Evolutionary conservation across 2,329 filamentous ascomycete species (phyloP).

Genomic region (Geoglossum cookeanum): DNA sequence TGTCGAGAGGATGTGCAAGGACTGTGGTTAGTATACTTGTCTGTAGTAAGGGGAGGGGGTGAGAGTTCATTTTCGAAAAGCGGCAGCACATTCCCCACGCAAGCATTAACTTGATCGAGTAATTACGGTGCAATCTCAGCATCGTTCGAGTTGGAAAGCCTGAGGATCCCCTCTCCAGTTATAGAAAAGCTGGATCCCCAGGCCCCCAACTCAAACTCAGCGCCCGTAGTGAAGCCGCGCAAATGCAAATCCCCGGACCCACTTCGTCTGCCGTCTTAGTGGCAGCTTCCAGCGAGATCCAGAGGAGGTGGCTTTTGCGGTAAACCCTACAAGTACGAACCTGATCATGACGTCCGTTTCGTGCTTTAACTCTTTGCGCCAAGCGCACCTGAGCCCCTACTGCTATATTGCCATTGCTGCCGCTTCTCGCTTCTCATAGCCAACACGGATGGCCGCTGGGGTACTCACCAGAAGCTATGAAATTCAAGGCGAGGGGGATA

Average conservation of each 20-base stretch:
- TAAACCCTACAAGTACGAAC: conserved; percentile 19
- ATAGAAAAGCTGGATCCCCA: conserved; percentile 32
- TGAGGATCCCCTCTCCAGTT: not conserved
- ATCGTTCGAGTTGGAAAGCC: conserved; percentile 29
- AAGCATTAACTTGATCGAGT: conserved; percentile 99
- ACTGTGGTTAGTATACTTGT: conserved; percentile 9
- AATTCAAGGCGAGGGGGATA: conserved; percentile 66
- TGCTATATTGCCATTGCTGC: conserved; percentile 29
- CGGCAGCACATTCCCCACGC: conserved; percentile 95
- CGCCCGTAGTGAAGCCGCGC: conserved; percentile 67
- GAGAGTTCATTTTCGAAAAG: conserved; percentile 27
- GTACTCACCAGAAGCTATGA: conserved; percentile 81
- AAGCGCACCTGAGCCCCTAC: not conserved
- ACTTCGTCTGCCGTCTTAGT: not conserved
- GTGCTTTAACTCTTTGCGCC: not conserved
- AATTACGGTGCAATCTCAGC: conserved; percentile 91
- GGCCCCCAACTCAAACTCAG: conserved; percentile 30
- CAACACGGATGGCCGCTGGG: not conserved
- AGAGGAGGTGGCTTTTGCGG: conserved; percentile 3
- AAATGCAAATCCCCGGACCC: conserved; percentile 10
- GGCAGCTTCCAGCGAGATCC: not conserved
- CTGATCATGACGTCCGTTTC: conserved; percentile 15
- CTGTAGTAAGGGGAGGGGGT: conserved; percentile 18
- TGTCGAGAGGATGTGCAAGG: conserved; percentile 18
- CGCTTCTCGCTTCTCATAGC: conserved; percentile 30